Percentiles rank a stretch among this genome's conserved stretches.
Evolutionary conservation across 1,284 basidiomycete species (phyloP).

Genomic region (Boletus smithii): DNA sequence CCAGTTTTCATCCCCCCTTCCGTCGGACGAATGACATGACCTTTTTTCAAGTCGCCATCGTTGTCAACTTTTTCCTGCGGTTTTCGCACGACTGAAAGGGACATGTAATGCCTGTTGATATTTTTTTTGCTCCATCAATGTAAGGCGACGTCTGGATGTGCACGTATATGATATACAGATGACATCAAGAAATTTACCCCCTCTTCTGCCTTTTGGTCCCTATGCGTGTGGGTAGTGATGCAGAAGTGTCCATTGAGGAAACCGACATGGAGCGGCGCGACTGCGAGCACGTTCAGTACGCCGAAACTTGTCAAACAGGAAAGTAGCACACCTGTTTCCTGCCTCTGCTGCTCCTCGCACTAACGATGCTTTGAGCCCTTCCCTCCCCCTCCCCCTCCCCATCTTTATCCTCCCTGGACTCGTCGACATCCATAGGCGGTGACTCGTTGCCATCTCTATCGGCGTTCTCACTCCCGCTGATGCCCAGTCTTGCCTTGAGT

Average conservation of each 20-base stretch:
- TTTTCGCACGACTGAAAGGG: constrained; percentile 47
- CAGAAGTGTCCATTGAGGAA: constrained; percentile 64
- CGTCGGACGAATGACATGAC: constrained; percentile 3
- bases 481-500: constrained; percentile 63
- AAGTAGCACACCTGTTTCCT: constrained; percentile 52
- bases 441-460: constrained; percentile 35
- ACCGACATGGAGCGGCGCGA: constrained; percentile 58
- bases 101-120: neutral
- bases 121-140: constrained; percentile 15
- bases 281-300: constrained; percentile 33
- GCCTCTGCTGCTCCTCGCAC: constrained; percentile 53
- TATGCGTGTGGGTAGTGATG: constrained; percentile 46
- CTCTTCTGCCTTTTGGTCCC: constrained; percentile 60
- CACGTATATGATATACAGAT: constrained; percentile 5
- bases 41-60: constrained; percentile 66
- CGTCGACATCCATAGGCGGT: constrained; percentile 38
- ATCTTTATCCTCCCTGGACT: constrained; percentile 36
- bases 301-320: neutral
- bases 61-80: constrained; percentile 86
- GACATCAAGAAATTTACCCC: constrained; percentile 29
- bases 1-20: neutral
- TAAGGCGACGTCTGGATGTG: constrained; percentile 1
- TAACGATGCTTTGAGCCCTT: constrained; percentile 63
- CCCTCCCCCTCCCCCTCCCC: constrained; percentile 45
- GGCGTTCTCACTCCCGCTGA: constrained; percentile 43